Conservation (phyloP, 768 basidiomycete species). For the Leccinum barrowsii region DNA sequence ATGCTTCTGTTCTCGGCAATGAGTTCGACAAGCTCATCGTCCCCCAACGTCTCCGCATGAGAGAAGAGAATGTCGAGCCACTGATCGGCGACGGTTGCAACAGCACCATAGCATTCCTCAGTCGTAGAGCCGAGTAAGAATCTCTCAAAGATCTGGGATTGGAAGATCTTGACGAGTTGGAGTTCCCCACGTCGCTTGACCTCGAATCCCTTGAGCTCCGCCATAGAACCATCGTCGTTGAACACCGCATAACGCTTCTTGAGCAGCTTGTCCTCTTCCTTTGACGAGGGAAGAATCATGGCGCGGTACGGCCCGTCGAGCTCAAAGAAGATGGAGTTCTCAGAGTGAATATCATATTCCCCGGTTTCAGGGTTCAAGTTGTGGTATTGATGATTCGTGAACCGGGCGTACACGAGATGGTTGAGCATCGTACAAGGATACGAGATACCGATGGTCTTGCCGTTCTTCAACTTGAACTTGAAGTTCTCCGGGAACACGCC, state of each 20-base stretch:
- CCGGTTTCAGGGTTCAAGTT: conserved; percentile 83
- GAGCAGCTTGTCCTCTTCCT: conserved; percentile 96
- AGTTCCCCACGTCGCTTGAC: conserved; percentile 85
- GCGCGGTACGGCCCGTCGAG: conserved; percentile 97
- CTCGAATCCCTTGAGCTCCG: conserved; percentile 98
- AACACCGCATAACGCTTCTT: conserved; percentile 99
- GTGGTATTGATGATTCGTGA: conserved; percentile 98
- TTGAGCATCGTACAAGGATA: conserved; percentile 99
- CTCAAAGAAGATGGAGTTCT: conserved; percentile 99
- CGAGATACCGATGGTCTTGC: conserved; percentile 85
- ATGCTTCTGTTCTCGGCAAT: conserved; percentile 98
- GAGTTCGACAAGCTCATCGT: conserved; percentile 93
- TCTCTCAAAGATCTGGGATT: conserved; percentile 96
- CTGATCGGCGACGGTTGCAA: conserved; percentile 90
- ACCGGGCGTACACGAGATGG: conserved; percentile 90
- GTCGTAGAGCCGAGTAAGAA: conserved; percentile 88
- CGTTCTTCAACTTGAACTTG: conserved; percentile 84
- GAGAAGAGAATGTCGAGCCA: conserved; percentile 96
- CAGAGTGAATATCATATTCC: conserved; percentile 81
- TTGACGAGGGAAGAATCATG: conserved; percentile 98
- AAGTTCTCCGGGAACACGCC: conserved; percentile 98
- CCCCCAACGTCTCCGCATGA: conserved; percentile 76
- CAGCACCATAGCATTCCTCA: conserved; percentile 92
- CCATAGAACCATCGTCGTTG: conserved; percentile 95
- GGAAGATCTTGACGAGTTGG: conserved; percentile 99